These are phyloP conservation scores for Senna tora DNA, from an alignment of 306 rosid species.

Conservation along the genomic window DNA sequence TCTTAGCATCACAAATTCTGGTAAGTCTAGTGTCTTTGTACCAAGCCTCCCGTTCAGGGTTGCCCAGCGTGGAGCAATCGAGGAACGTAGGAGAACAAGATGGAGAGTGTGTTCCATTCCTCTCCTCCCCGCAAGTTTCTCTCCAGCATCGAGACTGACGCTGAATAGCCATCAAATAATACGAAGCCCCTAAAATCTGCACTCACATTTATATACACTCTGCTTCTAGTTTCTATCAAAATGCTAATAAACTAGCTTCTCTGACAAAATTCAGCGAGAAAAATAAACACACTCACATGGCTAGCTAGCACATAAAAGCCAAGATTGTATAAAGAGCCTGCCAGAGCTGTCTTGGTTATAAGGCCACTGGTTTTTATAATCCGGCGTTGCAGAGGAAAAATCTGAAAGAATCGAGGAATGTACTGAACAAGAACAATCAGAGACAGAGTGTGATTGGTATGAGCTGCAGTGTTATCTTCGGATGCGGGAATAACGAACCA, in stretches of 20 bases:
- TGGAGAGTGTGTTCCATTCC: conserved; percentile 72
- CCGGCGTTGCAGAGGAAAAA: conserved; percentile 72
- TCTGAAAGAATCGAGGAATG: conserved; percentile 68
- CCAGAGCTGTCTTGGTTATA: conserved; percentile 77
- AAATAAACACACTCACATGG: conserved; percentile 57
- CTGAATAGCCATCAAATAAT: conserved; percentile 84
- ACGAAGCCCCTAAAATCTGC: conserved; percentile 86
- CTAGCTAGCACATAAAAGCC: conserved; percentile 70
- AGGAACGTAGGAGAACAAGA: conserved; percentile 63
- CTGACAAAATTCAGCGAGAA: too few species aligned
- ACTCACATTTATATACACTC: conserved; percentile 53
- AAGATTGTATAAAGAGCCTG: conserved; percentile 86
- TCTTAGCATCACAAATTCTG: conserved; percentile 64
- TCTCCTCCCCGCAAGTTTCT: conserved; percentile 53
- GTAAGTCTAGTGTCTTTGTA: conserved; percentile 47
- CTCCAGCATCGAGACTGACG: conserved; percentile 81
- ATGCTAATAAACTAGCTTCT: too few species aligned
- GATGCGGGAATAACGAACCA: conserved; percentile 82
- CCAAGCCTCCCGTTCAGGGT: conserved; percentile 61
- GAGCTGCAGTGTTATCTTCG: conserved; percentile 57
- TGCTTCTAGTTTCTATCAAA: too few species aligned
- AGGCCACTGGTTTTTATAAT: conserved; percentile 79
- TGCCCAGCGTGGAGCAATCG: conserved; percentile 44
- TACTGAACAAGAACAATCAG: conserved; percentile 82
- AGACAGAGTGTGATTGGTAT: conserved; percentile 73